A percentile compares a stretch with the other conserved stretches of the same genome.
Evolutionary conservation across 2,329 filamentous ascomycete genomes (phyloP).

Genomic region (Tolypocladium pustulatum): DNA sequence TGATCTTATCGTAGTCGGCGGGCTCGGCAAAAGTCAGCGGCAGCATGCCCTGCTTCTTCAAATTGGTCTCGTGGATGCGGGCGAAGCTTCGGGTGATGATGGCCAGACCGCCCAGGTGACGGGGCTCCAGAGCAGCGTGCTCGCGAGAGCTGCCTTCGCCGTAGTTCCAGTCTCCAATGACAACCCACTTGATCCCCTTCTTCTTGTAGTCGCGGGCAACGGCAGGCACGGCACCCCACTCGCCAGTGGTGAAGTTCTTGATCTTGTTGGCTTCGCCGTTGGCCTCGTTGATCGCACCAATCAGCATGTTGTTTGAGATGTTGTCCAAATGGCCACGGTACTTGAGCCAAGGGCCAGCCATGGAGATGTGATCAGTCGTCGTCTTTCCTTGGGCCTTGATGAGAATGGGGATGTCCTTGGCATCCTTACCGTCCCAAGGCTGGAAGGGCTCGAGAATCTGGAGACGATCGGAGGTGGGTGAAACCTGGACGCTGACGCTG

Average conservation of each 20-base stretch:
- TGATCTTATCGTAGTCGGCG: constrained; percentile 95
- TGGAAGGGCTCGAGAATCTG: constrained; percentile 85
- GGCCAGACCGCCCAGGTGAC: constrained; percentile 87
- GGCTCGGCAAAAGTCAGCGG: constrained; percentile 91
- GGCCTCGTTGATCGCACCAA: constrained; percentile 84
- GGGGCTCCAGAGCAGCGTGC: constrained; percentile 79
- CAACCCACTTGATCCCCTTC: constrained; percentile 70
- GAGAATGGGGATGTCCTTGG: constrained; percentile 73
- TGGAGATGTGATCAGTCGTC: constrained; percentile 97
- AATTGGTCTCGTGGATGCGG: constrained; percentile 99
- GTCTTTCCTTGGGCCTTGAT: constrained; percentile 97
- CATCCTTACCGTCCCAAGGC: constrained; percentile 67
- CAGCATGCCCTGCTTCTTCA: constrained; percentile 99
- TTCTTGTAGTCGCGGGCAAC: constrained; percentile 77
- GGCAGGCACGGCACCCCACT: constrained; percentile 69
- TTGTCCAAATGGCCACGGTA: constrained; percentile 99
- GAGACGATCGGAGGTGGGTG: constrained; percentile 76
- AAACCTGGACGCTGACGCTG: constrained; percentile 62
- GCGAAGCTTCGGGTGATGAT: constrained; percentile 95
- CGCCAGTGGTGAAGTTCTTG: constrained; percentile 80
- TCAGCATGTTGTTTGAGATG: constrained; percentile 94
- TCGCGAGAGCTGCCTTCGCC: constrained; percentile 84
- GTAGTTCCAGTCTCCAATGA: constrained; percentile 98
- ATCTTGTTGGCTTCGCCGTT: constrained; percentile 90
- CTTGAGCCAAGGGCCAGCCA: constrained; percentile 93